These are phyloP conservation scores for Delonix regia DNA, from an alignment of 306 rosid species.

Conservation along the genomic window DNA sequence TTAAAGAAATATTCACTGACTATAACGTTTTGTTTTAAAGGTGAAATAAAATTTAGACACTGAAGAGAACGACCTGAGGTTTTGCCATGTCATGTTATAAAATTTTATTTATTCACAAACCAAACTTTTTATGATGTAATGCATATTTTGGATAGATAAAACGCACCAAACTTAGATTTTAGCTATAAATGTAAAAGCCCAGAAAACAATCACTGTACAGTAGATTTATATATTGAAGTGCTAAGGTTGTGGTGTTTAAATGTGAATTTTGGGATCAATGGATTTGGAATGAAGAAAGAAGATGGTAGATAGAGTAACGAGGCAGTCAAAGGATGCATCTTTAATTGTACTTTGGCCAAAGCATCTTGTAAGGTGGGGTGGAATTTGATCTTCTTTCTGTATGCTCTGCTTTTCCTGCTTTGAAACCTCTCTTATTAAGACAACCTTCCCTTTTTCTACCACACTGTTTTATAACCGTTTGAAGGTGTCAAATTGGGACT, in stretches of 20 bases:
- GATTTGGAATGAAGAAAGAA: constrained; percentile 1
- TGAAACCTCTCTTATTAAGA: constrained; percentile 37
- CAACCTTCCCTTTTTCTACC: constrained; percentile 26
- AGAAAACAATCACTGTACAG: too few relatives aligned
- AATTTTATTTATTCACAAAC: too few relatives aligned
- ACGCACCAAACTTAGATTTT: too few relatives aligned
- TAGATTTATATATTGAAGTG: too few relatives aligned
- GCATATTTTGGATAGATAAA: too few relatives aligned
- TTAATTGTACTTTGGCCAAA: constrained; percentile 57
- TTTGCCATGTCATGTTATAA: too few relatives aligned
- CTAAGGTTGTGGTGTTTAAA: not conserved
- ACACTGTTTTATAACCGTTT: constrained; percentile 21
- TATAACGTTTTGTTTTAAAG: too few relatives aligned
- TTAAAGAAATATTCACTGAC: not conserved
- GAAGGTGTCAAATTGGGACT: constrained; percentile 30
- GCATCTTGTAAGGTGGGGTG: constrained; percentile 42
- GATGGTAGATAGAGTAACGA: constrained; percentile 39
- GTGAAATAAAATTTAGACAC: too few relatives aligned
- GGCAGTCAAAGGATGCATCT: constrained; percentile 63
- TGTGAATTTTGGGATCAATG: not conserved
- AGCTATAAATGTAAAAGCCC: too few relatives aligned
- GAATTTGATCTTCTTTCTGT: constrained; percentile 46
- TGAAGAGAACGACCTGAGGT: too few relatives aligned
- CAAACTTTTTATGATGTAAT: too few relatives aligned
- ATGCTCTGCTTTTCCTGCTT: constrained; percentile 54